These are phyloP conservation scores for Xylaria sp. DNA, from an alignment of 495 filamentous ascomycete genomes.

Conservation along the genomic window DNA sequence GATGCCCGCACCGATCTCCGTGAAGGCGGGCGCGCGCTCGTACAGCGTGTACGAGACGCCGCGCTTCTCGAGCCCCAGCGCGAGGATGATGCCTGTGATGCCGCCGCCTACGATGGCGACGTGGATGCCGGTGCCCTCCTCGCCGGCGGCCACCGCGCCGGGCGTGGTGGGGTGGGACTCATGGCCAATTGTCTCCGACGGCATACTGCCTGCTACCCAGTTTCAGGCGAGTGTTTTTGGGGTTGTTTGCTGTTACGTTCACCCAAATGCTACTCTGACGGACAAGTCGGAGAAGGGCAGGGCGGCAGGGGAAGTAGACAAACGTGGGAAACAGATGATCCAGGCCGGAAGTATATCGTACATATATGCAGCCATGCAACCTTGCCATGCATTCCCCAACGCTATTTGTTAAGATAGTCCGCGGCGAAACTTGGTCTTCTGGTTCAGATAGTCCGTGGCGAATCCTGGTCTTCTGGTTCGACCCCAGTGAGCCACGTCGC, in stretches of 20 bases:
- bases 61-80: constrained; percentile 61
- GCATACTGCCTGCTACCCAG: neutral
- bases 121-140: constrained; percentile 34
- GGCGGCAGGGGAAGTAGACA: neutral
- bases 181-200: neutral
- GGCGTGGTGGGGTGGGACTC: neutral
- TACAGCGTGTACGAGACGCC: constrained; percentile 59
- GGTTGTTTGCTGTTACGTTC: neutral
- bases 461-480: neutral
- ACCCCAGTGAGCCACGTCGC: neutral
- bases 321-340: neutral
- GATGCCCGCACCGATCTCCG: constrained; percentile 66
- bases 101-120: constrained; percentile 68
- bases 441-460: too few species aligned
- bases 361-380: neutral
- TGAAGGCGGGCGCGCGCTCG: constrained; percentile 59
- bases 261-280: neutral
- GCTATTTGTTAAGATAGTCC: neutral
- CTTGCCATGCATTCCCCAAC: neutral
- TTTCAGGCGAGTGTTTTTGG: neutral
- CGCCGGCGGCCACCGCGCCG: neutral
- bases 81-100: constrained; percentile 65
- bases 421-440: neutral
- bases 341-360: neutral
- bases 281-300: neutral